Conservation (phyloP, 2,329 filamentous ascomycete species). For the Microcera coccophila region DNA sequence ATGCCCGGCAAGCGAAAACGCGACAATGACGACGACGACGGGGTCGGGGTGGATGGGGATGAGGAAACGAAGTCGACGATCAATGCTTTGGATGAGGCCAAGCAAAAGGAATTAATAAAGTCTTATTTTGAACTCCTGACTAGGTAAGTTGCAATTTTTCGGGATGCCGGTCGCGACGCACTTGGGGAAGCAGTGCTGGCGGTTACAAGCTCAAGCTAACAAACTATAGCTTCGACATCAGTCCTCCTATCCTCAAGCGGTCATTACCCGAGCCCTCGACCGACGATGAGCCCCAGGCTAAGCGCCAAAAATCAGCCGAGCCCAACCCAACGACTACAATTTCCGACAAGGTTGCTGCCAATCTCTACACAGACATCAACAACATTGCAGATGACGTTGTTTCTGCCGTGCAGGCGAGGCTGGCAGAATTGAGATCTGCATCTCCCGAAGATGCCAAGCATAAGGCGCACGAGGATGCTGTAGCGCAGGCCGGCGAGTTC, state of each 20-base stretch:
- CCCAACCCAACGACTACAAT: slow-evolving; percentile 40
- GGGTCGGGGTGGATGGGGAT: slow-evolving; percentile 28
- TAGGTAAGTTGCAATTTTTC: slow-evolving; percentile 33
- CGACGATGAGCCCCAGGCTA: slow-evolving; percentile 52
- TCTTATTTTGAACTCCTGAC: slow-evolving; percentile 36
- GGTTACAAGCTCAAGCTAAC: too few relatives aligned
- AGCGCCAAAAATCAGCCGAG: slow-evolving; percentile 57
- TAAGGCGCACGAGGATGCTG: slow-evolving; percentile 32
- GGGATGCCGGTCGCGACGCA: too few relatives aligned
- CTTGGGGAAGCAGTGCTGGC: too few relatives aligned
- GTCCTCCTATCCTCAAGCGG: slow-evolving; percentile 53
- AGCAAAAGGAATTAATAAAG: slow-evolving; percentile 37
- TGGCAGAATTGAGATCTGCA: slow-evolving; percentile 43
- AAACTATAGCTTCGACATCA: slow-evolving; percentile 51
- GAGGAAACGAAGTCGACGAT: slow-evolving; percentile 22
- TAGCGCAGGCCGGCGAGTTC: slow-evolving; percentile 51
- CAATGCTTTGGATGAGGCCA: slow-evolving; percentile 24
- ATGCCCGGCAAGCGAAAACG: slow-evolving; percentile 56
- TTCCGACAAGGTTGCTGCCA: slow-evolving; percentile 49
- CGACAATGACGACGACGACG: slow-evolving; percentile 44
- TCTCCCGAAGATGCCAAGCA: slow-evolving; percentile 29
- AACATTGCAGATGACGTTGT: slow-evolving; percentile 60
- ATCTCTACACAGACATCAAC: slow-evolving; percentile 58
- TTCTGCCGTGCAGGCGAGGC: slow-evolving; percentile 44
- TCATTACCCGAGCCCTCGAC: slow-evolving; percentile 43